Percentiles rank a stretch among this genome's conserved stretches.
phyloP scores from a whole-genome alignment of 2,329 filamentous ascomycete genomes.

The Mycosphaerelloides madeirae region DNA sequence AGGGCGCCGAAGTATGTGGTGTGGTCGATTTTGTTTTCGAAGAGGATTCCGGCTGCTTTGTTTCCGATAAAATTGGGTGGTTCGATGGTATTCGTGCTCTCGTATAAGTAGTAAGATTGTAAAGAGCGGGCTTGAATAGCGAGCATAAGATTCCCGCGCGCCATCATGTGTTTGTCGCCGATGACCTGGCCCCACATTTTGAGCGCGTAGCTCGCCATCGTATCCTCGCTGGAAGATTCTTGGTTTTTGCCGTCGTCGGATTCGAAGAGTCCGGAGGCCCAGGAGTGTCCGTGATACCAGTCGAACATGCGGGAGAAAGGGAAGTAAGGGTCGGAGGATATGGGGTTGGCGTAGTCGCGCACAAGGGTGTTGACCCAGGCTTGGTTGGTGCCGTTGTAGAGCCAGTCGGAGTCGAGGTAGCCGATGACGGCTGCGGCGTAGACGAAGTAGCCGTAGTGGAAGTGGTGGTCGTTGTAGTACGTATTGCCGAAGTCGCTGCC shows the following conservation, averaged over 20 bases:
- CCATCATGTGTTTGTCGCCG: conserved; percentile 74
- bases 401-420: conserved; percentile 70
- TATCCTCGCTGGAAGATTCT: conserved; percentile 87
- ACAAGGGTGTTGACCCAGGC: conserved; percentile 79
- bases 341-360: conserved; percentile 78
- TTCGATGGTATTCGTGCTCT: conserved; percentile 62
- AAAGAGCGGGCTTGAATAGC: conserved; percentile 70
- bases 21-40: conserved; percentile 94
- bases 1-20: conserved; percentile 75
- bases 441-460: conserved; percentile 78
- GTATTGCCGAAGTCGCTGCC: conserved; percentile 86
- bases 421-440: conserved; percentile 80
- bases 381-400: conserved; percentile 57
- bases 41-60: conserved; percentile 61
- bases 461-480: conserved; percentile 67
- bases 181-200: conserved; percentile 88
- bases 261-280: conserved; percentile 76
- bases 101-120: conserved; percentile 77
- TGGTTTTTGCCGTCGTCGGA: conserved; percentile 72
- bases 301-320: conserved; percentile 82
- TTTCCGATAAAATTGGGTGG: conserved; percentile 76
- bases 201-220: conserved; percentile 77
- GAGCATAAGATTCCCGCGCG: conserved; percentile 76
- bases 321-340: conserved; percentile 65
- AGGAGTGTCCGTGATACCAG: conserved; percentile 92